These are phyloP conservation scores for Zoysia japonica DNA, from an alignment of 176 grass and related monocot species.

Conservation along the genomic window DNA sequence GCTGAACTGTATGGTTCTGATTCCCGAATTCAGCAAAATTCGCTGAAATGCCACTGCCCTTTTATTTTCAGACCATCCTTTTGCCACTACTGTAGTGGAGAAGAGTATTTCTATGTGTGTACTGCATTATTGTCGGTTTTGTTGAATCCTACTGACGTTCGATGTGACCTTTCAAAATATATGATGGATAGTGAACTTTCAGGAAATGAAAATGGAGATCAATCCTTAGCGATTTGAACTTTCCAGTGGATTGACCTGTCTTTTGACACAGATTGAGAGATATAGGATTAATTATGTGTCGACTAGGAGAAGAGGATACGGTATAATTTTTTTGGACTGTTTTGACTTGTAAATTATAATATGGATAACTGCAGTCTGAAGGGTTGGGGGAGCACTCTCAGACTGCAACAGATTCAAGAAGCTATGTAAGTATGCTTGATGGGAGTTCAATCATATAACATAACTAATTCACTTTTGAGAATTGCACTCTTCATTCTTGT, in stretches of 20 bases:
- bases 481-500: not conserved
- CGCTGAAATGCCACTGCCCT: not conserved
- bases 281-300: not conserved
- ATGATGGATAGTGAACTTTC: not conserved
- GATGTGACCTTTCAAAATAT: not conserved
- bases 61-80: not conserved
- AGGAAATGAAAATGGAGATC: not conserved
- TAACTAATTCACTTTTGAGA: not conserved
- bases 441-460: not conserved
- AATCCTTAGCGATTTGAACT: constrained; percentile 13
- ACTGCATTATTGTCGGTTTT: not conserved
- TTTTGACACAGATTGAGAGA: not conserved
- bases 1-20: not conserved
- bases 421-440: not conserved
- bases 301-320: not conserved
- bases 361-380: not conserved
- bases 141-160: constrained; percentile 5
- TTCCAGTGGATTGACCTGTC: constrained; percentile 16
- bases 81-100: not conserved
- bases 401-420: not conserved
- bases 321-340: not conserved
- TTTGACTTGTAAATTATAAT: not conserved
- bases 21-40: not conserved
- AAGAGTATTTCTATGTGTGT: no score
- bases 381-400: not conserved